Base-by-base conservation (phyloP, 2,329 filamentous ascomycete species). In the Zymoseptoria brevis region DNA sequence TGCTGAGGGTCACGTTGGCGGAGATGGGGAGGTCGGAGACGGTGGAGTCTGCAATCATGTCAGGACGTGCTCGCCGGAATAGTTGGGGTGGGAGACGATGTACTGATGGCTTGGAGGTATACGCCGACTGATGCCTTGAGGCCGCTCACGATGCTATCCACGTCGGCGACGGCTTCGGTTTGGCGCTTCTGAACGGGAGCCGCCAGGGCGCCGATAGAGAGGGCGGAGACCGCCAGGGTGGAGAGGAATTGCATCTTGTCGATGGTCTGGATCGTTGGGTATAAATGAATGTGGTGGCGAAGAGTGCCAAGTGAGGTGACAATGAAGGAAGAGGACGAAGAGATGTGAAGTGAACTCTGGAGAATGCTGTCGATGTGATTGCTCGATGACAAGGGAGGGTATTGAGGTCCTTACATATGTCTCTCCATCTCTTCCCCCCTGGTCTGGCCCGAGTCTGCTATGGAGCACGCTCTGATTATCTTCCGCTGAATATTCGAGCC, bases 201-300 rank as follows among this genome's bases (percentile, higher is more conserved):
- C 8, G 63, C 63, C 50, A 62, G 53, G 26, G 59, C 55, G 49
- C 57, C 57, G 49, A 55, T 50, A 56, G 62, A 55, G 41, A 65
- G 55, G 57, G 62, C 63, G 58, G 60, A 57, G 48, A 62, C 48
- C 41, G 63, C 60, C 54, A 65, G 51, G 57, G 62, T 56, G 49
- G 60, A 61, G 58, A 61, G n/a, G 51, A 53, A 53, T 59, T 62
- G 61, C 63, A 65, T 65, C 48, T 65, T 55, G 59, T 51, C 60
- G 59, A 52, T 57, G 54, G 52, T 45, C 50, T 55, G 29, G 41
- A 13, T 62, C 35, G 53, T 53, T 57, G 49, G 41, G 50, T 53
- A 56, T 53, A 56, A 64, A 61, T 57, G 62, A 64, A 53, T 29
- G 62, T 64, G 60, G 61, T 58, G 62, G 57, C 56, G 58, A 56